Evolutionary conservation across 2,329 filamentous ascomycete genomes (phyloP).

Genomic region (Calcarisporium arbuscula): DNA sequence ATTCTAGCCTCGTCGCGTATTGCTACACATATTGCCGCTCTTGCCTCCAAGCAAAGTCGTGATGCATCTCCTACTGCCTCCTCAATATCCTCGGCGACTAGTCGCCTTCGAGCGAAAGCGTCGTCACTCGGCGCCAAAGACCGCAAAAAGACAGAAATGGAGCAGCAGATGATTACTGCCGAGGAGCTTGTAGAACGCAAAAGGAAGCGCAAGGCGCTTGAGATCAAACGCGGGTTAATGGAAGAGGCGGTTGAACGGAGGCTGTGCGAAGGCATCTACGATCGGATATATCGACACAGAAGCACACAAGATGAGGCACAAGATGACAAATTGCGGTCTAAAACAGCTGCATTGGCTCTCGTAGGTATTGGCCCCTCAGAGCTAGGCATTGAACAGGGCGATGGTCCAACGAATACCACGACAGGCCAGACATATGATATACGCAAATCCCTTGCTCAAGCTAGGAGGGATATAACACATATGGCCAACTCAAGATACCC

Average conservation of each 20-base stretch:
- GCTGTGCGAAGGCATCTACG: conserved; percentile 79
- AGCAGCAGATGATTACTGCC: conserved; percentile 85
- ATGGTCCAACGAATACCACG: too few relatives aligned
- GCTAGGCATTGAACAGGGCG: conserved; percentile 61
- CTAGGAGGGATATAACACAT: conserved; percentile 60
- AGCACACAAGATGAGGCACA: conserved; percentile 90
- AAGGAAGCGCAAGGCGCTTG: conserved; percentile 68
- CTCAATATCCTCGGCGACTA: conserved; percentile 50
- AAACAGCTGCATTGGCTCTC: conserved; percentile 83
- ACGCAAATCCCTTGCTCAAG: conserved; percentile 62
- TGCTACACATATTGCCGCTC: conserved; percentile 74
- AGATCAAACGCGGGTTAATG: conserved; percentile 67
- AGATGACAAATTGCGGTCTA: conserved; percentile 90
- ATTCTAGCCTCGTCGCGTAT: conserved; percentile 73
- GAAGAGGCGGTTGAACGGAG: conserved; percentile 90
- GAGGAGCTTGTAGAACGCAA: conserved; percentile 78
- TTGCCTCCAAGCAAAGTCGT: conserved; percentile 69
- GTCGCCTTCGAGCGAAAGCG: conserved; percentile 49
- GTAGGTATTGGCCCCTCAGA: conserved; percentile 87
- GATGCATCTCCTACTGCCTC: conserved; percentile 53
- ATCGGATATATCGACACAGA: conserved; percentile 83
- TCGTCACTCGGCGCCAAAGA: conserved; percentile 48
- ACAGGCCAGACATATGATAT: conserved; percentile 65
- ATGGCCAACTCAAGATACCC: conserved; percentile 89
- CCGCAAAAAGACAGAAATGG: conserved; percentile 38